Conservation (phyloP, 805 yeast species). For the Wickerhamia fluorescens region DNA sequence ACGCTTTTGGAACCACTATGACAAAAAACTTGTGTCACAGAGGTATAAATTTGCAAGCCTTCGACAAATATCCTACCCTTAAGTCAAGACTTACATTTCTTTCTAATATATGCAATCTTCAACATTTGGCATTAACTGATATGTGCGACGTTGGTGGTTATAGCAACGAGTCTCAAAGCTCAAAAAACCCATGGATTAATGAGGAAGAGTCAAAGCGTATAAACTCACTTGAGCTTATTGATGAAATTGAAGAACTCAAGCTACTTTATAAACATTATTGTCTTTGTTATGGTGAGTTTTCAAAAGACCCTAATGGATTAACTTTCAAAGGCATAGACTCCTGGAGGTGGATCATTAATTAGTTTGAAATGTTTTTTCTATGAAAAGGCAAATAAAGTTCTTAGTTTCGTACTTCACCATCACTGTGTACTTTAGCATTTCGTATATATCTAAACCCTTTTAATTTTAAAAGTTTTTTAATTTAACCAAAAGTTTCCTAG, state of each 20-base stretch:
- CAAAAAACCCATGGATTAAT: conserved; percentile 34
- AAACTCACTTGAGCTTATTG: conserved; percentile 54
- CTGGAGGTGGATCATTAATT: conserved; percentile 8
- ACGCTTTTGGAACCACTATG: conserved; percentile 67
- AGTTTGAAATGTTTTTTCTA: no score
- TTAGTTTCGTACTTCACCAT: no score
- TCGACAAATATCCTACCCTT: conserved; percentile 45
- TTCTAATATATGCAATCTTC: conserved; percentile 15
- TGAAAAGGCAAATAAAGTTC: no score
- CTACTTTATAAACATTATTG: conserved; percentile 59
- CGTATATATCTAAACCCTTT: no score
- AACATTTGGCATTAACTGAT: conserved; percentile 35
- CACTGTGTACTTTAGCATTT: no score
- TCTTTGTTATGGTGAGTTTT: conserved; percentile 24
- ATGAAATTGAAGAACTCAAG: conserved; percentile 67
- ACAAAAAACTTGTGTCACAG: conserved; percentile 48
- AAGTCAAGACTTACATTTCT: conserved; percentile 19
- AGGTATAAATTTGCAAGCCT: conserved; percentile 56
- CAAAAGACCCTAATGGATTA: not conserved
- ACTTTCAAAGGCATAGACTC: conserved; percentile 4
- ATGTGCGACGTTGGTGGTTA: conserved; percentile 38
- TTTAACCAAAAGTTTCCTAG: no score
- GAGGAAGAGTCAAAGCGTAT: conserved; percentile 37
- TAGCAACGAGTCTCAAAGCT: conserved; percentile 16
- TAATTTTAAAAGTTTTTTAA: no score